Conservation (phyloP, 176 grass and related monocot species). For the Bromus sterilis region DNA sequence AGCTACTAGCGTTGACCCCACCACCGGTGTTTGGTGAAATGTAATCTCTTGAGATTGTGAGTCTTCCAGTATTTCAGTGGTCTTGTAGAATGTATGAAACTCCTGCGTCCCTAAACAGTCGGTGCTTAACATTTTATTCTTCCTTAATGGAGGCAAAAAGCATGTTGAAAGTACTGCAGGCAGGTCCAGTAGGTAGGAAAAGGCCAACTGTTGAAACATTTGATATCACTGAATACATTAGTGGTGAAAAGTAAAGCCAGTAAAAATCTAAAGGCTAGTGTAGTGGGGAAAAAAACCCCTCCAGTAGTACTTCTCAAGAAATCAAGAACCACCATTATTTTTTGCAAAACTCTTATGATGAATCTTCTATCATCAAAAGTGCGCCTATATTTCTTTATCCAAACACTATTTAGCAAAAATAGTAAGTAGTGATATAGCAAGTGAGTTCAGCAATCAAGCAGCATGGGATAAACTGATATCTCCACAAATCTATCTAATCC, state of each 20-base stretch:
- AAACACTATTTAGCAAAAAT: neutral
- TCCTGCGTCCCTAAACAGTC: constrained; percentile 50
- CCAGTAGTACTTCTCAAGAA: neutral
- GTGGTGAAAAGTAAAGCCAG: constrained; percentile 17
- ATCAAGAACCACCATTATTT: neutral
- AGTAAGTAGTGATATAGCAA: neutral
- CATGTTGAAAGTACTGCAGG: constrained; percentile 49
- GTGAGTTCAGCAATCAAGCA: constrained; percentile 13
- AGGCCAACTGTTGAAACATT: constrained; percentile 67
- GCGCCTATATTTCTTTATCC: neutral
- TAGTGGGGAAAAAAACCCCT: neutral
- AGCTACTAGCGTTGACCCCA: constrained; percentile 18
- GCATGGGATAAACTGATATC: neutral
- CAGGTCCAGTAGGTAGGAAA: constrained; percentile 57
- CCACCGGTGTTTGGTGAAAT: constrained; percentile 18
- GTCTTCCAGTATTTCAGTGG: constrained; percentile 38
- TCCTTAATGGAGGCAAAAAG: constrained; percentile 62
- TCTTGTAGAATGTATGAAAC: constrained; percentile 36
- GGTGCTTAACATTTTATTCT: constrained; percentile 60
- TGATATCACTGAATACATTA: constrained; percentile 47
- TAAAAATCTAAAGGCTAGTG: constrained; percentile 18
- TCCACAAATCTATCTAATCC: neutral
- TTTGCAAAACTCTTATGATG: neutral
- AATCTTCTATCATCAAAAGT: neutral
- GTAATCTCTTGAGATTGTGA: constrained; percentile 12